Base-by-base conservation (phyloP, 2,329 filamentous ascomycete genomes). In the Magnaporthiopsis rhizophila region DNA sequence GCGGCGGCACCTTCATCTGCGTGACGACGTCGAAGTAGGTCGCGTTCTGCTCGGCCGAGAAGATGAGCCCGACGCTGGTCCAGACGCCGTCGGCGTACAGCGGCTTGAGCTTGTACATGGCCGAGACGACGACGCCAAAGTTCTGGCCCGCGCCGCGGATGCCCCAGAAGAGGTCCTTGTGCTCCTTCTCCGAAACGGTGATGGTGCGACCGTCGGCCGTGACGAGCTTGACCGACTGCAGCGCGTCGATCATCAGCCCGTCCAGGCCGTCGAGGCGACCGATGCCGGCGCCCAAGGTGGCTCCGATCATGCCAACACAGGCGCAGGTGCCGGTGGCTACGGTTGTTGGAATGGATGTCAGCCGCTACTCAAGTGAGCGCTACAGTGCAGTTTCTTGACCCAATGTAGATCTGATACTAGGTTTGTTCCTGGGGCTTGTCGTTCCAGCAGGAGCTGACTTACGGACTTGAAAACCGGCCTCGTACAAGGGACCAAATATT, bases 131-230 rank as follows among this genome's bases (percentile, higher is more conserved):
- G 62, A 83, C 77, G 58, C 81, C 81, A 67, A 83, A 78, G 67
- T 83, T 83, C 11, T 77, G 79, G 1, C 79, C 81, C 3, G 81
- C 81, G 21, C 81, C 81, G 70, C 74, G 79, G 0, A 83, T 69
- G 24, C 78, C 80, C 80, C 80, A 83, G 67, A 81, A 74, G 0
- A 83, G 69, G 65, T 82, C 79, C 12, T 67, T n/a, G 62, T 75
- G 67, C 56, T 69, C 69, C 2, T 63, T 66, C 3, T 62, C 61
- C 12, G 69, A 72, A 24, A 72, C 71, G 2, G 67, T 70, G 15
- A 70, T 64, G 4, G 68, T 65, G 18, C 65, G 64, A 21, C 72
- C 71, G 30, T 69, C 68, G n/a, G 72, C 66, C 3, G 68, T 66
- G 28, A 75, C 70, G 3, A 75, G 65, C 21, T 71, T 69, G 26